Percentiles rank a stretch among this genome's conserved stretches.
Conservation (phyloP, 306 rosid species). For the Albizia julibrissin region DNA sequence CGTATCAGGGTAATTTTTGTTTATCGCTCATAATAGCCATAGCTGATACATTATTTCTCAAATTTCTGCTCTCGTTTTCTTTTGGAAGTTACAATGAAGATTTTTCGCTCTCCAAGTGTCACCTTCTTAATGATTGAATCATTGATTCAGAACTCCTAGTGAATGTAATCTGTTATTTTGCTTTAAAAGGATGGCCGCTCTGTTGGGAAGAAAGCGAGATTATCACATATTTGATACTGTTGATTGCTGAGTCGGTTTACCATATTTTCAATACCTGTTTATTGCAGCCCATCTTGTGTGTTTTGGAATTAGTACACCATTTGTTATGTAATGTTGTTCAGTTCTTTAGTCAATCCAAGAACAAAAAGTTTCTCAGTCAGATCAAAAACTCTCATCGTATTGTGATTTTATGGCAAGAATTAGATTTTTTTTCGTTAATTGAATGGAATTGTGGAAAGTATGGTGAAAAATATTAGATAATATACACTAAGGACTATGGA, state of each 20-base stretch:
- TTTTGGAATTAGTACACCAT: background rate
- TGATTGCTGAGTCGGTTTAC: background rate
- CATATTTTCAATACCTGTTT: background rate
- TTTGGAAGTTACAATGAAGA: background rate
- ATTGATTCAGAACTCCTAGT: background rate
- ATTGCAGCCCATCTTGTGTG: background rate
- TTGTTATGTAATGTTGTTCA: background rate
- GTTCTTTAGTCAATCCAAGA: too few species aligned
- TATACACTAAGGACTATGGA: background rate
- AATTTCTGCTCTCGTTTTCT: background rate
- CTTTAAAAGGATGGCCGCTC: background rate
- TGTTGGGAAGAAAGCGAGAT: background rate
- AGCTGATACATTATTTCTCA: background rate
- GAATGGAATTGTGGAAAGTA: too few species aligned
- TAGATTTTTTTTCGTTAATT: too few species aligned
- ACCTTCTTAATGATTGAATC: background rate
- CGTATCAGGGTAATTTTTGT: constrained; percentile 73
- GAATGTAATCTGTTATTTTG: background rate
- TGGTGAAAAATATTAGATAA: too few species aligned
- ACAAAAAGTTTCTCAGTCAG: too few species aligned
- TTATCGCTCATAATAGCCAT: background rate
- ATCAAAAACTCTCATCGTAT: too few species aligned
- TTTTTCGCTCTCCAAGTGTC: background rate
- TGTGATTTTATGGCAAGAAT: too few species aligned
- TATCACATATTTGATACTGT: background rate